These are phyloP conservation scores for Ilyonectria mors-panacis DNA, from an alignment of 2,329 filamentous ascomycete species.

Conservation along the genomic window DNA sequence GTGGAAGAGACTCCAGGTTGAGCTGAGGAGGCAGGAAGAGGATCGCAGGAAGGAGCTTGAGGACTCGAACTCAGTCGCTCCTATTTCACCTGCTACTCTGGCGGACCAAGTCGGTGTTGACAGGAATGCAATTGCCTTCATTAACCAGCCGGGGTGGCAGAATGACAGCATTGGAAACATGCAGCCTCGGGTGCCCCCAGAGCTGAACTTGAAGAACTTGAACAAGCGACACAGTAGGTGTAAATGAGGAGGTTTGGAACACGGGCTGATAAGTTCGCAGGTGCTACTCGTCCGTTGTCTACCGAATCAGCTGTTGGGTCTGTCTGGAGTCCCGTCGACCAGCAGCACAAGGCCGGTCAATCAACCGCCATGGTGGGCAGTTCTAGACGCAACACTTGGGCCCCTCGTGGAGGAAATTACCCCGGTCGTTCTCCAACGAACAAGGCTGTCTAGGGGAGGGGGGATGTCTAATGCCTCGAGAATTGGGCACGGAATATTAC, in stretches of 20 bases:
- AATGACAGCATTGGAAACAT: neutral
- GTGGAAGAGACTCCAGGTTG: constrained; percentile 71
- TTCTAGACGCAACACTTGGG: constrained; percentile 7
- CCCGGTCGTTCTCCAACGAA: neutral
- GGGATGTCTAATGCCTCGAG: no score
- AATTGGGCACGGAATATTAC: neutral
- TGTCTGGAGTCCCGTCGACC: constrained; percentile 50
- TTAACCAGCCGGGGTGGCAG: constrained; percentile 14
- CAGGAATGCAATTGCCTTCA: neutral
- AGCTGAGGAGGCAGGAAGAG: constrained; percentile 48
- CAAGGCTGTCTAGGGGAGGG: neutral
- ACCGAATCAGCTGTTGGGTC: constrained; percentile 3
- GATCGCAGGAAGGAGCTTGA: constrained; percentile 40
- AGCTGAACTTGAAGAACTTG: neutral
- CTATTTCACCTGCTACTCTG: neutral
- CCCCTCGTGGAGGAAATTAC: neutral
- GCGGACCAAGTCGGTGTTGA: neutral
- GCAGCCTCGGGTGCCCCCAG: neutral
- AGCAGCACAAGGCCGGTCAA: constrained; percentile 51
- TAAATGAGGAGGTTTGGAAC: neutral
- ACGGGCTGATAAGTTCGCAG: constrained; percentile 11
- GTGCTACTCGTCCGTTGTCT: constrained; percentile 7
- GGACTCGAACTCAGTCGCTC: neutral
- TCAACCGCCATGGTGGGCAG: constrained; percentile 1
- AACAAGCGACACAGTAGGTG: constrained; percentile 14